Evolutionary conservation across 306 rosid species (phyloP).

Genomic region (Vicia faba): DNA sequence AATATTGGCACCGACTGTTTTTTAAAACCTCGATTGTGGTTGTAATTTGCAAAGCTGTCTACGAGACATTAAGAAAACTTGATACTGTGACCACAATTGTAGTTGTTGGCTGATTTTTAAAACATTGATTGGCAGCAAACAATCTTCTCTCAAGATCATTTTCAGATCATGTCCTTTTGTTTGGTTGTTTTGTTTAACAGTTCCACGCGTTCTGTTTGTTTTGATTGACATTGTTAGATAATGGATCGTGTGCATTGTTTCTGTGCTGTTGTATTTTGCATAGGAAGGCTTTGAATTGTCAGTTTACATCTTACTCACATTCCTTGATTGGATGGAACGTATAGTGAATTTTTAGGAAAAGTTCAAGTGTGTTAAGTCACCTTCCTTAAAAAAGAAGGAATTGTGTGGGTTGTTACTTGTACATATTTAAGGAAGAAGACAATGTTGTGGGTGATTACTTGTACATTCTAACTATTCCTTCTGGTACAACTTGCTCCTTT

Average conservation of each 20-base stretch:
- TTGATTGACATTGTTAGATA: not conserved
- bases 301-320: not conserved
- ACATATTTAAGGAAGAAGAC: not conserved
- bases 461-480: not conserved
- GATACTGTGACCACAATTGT: not conserved
- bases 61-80: not conserved
- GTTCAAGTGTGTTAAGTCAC: not conserved
- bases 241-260: slow-evolving; percentile 23
- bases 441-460: not conserved
- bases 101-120: not conserved
- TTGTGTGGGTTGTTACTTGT: slow-evolving; percentile 4
- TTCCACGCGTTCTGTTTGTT: not conserved
- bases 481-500: not conserved
- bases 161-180: slow-evolving; percentile 9
- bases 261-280: not conserved
- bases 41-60: not conserved
- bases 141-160: slow-evolving; percentile 23
- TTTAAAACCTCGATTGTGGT: not conserved
- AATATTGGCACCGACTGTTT: too few relatives aligned
- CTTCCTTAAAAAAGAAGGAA: not conserved
- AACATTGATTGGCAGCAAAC: not conserved
- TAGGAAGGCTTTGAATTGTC: not conserved
- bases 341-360: not conserved
- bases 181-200: slow-evolving; percentile 12
- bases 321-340: slow-evolving; percentile 7